Evolutionary conservation across 352 stramenopile genomes (phyloP), one percentile per base, ranked within the genome.

Genomic region (Phytophthora melonis): DNA sequence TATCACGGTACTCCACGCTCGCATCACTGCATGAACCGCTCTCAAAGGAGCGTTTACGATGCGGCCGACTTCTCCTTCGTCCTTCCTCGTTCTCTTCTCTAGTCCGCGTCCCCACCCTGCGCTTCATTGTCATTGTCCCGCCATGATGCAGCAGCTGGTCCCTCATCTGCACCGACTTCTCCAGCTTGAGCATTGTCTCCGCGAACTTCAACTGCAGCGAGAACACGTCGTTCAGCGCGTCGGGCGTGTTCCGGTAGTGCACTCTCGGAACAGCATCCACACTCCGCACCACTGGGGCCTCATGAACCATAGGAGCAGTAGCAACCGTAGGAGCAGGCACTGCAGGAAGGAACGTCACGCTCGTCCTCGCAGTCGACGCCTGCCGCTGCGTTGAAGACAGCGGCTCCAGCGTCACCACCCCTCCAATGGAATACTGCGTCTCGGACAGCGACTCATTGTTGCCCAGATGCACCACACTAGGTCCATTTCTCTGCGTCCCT

Each of bases 141-240:
- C 52, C 43, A 49, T 80, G 66, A 53, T 80, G 66, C 25, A 93
- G 71, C 21, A 93, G 59, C 14, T 87, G 72, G 16, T 93, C 84
- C 14, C 86, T 79, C 13, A 80, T 60, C 57, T 91, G 86, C 19
- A 93, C 83, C 0, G 82, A 91, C 65, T 91, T 84, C 25, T 93
- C 86, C 14, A 93, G 70, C 57, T 88, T 86, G 0, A 83, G 71
- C 84, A 93, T 92, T 47, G 84, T 93, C 76, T 93, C 86, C 0
- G 86, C 86, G 30, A 93, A 93, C 50, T 90, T 84, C 13, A 91
- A 57, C 60, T 93, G 84, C 45, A 93, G 74, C 8, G 74, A 80
- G 45, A 92, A 90, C 14, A 93, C 84, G 47, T 93, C 84, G 45
- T 80, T 87, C 21, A 93, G 64, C 10, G 82, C 70, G 21, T 89